Evolutionary conservation across 2,329 filamentous ascomycete genomes (phyloP).

Genomic region (Hyphodiscus sp.): DNA sequence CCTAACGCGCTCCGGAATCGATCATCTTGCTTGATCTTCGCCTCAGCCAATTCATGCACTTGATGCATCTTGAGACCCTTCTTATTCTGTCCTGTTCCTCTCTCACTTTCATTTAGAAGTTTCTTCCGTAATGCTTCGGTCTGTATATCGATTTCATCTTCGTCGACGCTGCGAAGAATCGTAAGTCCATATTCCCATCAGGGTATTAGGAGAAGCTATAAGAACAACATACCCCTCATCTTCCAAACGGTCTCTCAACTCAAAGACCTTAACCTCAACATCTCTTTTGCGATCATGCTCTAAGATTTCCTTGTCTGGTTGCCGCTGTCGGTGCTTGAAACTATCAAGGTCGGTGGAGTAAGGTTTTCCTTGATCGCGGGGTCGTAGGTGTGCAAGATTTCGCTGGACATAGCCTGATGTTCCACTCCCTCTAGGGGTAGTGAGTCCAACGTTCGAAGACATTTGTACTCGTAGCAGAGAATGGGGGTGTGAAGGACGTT

Average conservation of each 20-base stretch:
- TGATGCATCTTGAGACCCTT: slow-evolving; percentile 80
- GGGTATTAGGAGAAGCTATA: neutral
- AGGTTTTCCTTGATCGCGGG: slow-evolving; percentile 62
- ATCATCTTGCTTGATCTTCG: slow-evolving; percentile 95
- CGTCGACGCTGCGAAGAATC: slow-evolving; percentile 53
- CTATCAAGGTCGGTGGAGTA: slow-evolving; percentile 63
- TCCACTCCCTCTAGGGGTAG: slow-evolving; percentile 87
- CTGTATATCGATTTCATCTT: slow-evolving; percentile 82
- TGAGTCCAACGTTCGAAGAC: slow-evolving; percentile 96
- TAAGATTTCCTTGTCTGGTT: slow-evolving; percentile 87
- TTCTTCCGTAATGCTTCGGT: slow-evolving; percentile 61
- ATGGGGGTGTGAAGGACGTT: neutral
- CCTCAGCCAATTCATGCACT: slow-evolving; percentile 91
- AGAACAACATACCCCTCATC: slow-evolving; percentile 62
- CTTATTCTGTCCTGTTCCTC: slow-evolving; percentile 32
- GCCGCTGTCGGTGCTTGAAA: slow-evolving; percentile 68
- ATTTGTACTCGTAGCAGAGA: slow-evolving; percentile 46
- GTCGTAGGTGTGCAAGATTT: slow-evolving; percentile 82
- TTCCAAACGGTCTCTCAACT: slow-evolving; percentile 83
- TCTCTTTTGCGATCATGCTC: slow-evolving; percentile 90
- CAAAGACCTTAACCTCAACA: slow-evolving; percentile 89
- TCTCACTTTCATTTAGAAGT: slow-evolving; percentile 41
- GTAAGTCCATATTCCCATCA: slow-evolving; percentile 3
- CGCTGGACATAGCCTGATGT: slow-evolving; percentile 97
- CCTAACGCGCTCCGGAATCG: slow-evolving; percentile 78